phyloP scores from a whole-genome alignment of 75 land plant species.

The Cunninghamia lanceolata region DNA sequence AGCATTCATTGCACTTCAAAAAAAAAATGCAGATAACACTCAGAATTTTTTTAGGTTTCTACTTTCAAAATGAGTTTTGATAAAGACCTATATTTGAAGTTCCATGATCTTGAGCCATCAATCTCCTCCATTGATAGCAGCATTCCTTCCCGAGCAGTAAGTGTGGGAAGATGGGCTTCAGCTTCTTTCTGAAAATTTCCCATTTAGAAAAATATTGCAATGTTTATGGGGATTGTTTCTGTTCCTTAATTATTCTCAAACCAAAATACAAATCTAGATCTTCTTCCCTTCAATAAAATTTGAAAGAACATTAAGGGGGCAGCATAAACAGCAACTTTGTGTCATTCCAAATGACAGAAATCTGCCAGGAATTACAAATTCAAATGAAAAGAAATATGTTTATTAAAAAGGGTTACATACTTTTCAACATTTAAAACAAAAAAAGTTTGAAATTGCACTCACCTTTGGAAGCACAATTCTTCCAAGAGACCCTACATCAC shows the following conservation, averaged over 20 bases:
- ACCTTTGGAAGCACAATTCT: slow-evolving; percentile 92
- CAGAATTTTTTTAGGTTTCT: too few relatives aligned
- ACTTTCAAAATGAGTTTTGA: not conserved
- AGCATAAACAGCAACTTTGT: too few relatives aligned
- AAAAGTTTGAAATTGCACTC: slow-evolving; percentile 7
- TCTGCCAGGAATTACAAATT: too few relatives aligned
- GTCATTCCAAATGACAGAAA: too few relatives aligned
- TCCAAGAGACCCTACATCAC: slow-evolving; percentile 73
- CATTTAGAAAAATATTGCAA: not conserved
- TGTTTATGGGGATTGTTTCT: not conserved
- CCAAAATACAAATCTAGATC: not conserved
- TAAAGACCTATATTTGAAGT: slow-evolving; percentile 55
- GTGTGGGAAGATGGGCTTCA: slow-evolving; percentile 57
- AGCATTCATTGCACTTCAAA: not conserved
- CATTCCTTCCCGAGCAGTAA: slow-evolving; percentile 57
- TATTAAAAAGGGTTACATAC: too few relatives aligned
- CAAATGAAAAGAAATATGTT: too few relatives aligned
- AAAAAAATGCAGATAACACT: not conserved
- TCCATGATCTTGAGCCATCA: slow-evolving; percentile 46
- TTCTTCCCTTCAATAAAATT: too few relatives aligned
- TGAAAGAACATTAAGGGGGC: too few relatives aligned
- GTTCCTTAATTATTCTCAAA: not conserved
- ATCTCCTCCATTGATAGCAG: slow-evolving; percentile 49
- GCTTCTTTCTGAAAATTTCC: slow-evolving; percentile 50
- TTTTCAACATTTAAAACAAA: too few relatives aligned